phyloP scores from a whole-genome alignment of 2,329 filamentous ascomycete species.

The Verticillium isaacii region DNA sequence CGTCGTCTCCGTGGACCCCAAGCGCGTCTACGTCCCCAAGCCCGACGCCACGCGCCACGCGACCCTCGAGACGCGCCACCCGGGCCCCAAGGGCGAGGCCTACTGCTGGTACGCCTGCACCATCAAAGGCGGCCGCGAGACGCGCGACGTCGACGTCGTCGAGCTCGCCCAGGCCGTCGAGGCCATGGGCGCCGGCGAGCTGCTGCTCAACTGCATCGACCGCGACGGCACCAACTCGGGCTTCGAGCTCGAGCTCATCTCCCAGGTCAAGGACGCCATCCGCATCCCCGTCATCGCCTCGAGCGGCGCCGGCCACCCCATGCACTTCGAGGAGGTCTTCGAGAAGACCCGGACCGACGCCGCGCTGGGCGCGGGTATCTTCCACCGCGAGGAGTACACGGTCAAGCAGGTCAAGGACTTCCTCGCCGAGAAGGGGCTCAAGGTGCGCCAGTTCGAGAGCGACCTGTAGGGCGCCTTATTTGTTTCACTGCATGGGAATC shows the following conservation, averaged over 20 bases:
- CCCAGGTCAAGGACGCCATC: constrained; percentile 80
- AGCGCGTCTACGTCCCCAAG: constrained; percentile 78
- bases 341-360: constrained; percentile 81
- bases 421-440: constrained; percentile 63
- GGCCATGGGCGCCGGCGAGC: constrained; percentile 92
- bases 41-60: constrained; percentile 66
- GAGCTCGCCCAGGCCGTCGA: constrained; percentile 86
- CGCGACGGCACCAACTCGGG: constrained; percentile 91
- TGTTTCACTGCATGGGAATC: background rate
- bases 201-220: constrained; percentile 96
- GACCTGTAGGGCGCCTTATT: constrained; percentile 25
- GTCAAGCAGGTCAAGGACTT: constrained; percentile 91
- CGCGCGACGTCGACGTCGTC: constrained; percentile 87
- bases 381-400: constrained; percentile 92
- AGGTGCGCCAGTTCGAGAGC: constrained; percentile 75
- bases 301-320: constrained; percentile 83
- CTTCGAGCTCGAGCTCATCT: constrained; percentile 89
- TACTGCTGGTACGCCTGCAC: constrained; percentile 98
- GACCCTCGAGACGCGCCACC: constrained; percentile 64
- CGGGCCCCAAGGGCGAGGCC: constrained; percentile 70
- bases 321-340: constrained; percentile 90
- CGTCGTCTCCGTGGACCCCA: constrained; percentile 91
- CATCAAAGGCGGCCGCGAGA: constrained; percentile 90
- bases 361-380: constrained; percentile 93
- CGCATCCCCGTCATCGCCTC: constrained; percentile 94